Percentiles rank a stretch among this genome's conserved stretches.
phyloP scores from a whole-genome alignment of 2,329 filamentous ascomycete genomes.

The Fusarium marasasianum region DNA sequence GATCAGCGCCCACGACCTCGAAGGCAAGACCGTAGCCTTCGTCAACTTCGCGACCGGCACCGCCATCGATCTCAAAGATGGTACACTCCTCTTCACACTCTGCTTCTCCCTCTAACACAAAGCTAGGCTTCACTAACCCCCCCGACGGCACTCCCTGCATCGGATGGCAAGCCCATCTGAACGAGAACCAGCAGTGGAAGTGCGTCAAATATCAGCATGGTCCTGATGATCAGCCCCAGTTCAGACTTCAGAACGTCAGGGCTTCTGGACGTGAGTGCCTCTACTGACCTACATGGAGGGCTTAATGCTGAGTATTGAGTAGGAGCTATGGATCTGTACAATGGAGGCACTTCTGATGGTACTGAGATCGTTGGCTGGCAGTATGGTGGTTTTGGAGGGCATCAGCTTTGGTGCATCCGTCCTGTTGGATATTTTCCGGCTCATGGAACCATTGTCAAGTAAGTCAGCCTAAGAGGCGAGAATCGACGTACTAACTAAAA shows the following conservation, averaged over 20 bases:
- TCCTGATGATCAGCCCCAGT: neutral
- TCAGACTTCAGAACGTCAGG: neutral
- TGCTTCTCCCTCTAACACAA: fast-evolving
- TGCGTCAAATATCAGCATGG: neutral
- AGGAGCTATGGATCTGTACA: neutral
- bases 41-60: neutral
- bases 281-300: fast-evolving
- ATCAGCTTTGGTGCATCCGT: neutral
- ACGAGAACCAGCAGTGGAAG: neutral
- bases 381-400: neutral
- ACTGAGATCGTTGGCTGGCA: neutral
- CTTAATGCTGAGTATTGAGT: no score
- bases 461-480: fast-evolving
- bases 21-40: neutral
- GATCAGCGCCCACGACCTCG: neutral
- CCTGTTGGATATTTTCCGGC: neutral
- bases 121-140: neutral
- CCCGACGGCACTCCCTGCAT: neutral
- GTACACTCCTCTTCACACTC: neutral
- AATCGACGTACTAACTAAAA: fast-evolving
- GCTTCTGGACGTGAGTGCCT: neutral
- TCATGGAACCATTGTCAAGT: neutral
- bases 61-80: neutral
- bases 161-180: neutral
- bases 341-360: neutral